Percentiles rank a stretch among this genome's conserved stretches.
These are phyloP conservation scores for Saposhnikovia divaricata DNA, from an alignment of 129 eudicot genomes.

Conservation along the genomic window DNA sequence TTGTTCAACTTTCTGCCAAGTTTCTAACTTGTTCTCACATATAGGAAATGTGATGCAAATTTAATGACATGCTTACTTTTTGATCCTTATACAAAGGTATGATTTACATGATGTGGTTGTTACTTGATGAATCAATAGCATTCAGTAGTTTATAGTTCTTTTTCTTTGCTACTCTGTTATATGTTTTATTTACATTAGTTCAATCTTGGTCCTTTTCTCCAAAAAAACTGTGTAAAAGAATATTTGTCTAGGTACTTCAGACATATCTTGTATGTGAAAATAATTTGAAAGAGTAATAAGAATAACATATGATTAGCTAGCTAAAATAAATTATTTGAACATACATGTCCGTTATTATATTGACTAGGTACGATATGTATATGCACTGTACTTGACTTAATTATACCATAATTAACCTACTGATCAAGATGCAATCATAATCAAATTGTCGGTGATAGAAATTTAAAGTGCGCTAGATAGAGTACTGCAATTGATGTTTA, in stretches of 20 bases:
- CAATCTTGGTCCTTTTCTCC: background rate
- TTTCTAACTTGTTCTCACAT: background rate
- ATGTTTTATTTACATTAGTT: background rate
- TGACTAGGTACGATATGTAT: background rate
- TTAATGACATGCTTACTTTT: constrained; percentile 80
- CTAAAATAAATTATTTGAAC: background rate
- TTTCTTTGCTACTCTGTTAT: background rate
- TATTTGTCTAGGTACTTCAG: background rate
- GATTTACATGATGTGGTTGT: background rate
- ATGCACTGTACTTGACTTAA: background rate
- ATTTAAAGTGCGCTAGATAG: background rate
- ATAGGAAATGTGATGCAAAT: constrained; percentile 78
- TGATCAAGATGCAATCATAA: background rate
- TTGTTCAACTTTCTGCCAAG: constrained; percentile 5
- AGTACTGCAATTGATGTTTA: background rate
- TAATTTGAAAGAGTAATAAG: background rate
- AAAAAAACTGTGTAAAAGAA: background rate
- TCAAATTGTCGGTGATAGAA: background rate
- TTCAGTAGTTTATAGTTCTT: background rate
- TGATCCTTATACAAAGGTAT: constrained; percentile 89
- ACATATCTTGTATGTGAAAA: constrained; percentile 1
- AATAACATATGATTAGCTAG: background rate
- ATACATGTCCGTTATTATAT: background rate
- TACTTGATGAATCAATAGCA: background rate
- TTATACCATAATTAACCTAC: background rate